Conservation (phyloP, 495 filamentous ascomycete species). For the Friedmanniomyces endolithicus region DNA sequence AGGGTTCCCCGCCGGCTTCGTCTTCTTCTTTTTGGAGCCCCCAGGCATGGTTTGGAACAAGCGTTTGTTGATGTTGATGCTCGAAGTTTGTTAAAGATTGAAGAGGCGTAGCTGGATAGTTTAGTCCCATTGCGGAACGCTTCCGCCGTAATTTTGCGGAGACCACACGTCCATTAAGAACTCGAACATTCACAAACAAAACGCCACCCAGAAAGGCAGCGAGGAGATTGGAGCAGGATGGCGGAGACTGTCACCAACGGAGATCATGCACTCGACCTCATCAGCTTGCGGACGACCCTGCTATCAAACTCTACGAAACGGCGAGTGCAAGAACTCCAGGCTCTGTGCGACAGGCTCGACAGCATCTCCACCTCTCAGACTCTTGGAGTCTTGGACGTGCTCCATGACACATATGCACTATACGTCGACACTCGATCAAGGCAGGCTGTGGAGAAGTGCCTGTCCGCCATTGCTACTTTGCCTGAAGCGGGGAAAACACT, state of each 20-base stretch:
- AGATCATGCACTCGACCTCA: constrained; percentile 20
- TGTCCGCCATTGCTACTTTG: constrained; percentile 48
- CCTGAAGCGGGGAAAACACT: constrained; percentile 42
- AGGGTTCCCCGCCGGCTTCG: constrained; percentile 71
- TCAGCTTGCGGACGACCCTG: constrained; percentile 18
- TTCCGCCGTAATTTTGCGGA: not conserved
- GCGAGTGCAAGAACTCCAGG: constrained; percentile 34
- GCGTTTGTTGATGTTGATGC: too few relatives aligned
- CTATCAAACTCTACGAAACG: constrained; percentile 39
- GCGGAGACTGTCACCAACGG: constrained; percentile 19
- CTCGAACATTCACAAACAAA: not conserved
- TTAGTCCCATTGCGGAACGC: not conserved
- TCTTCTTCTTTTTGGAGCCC: constrained; percentile 51
- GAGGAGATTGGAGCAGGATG: constrained; percentile 12
- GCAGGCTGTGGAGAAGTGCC: constrained; percentile 62
- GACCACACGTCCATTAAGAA: not conserved
- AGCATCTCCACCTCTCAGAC: constrained; percentile 11
- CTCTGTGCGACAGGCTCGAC: constrained; percentile 34
- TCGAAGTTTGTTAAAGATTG: too few relatives aligned
- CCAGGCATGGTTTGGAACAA: not conserved
- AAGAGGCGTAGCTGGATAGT: too few relatives aligned
- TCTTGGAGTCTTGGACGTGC: constrained; percentile 44
- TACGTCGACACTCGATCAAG: constrained; percentile 79
- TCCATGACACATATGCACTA: constrained; percentile 75
- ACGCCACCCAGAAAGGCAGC: not conserved